Conservation (phyloP, 1,284 basidiomycete genomes). For the Puccinia coronata region DNA sequence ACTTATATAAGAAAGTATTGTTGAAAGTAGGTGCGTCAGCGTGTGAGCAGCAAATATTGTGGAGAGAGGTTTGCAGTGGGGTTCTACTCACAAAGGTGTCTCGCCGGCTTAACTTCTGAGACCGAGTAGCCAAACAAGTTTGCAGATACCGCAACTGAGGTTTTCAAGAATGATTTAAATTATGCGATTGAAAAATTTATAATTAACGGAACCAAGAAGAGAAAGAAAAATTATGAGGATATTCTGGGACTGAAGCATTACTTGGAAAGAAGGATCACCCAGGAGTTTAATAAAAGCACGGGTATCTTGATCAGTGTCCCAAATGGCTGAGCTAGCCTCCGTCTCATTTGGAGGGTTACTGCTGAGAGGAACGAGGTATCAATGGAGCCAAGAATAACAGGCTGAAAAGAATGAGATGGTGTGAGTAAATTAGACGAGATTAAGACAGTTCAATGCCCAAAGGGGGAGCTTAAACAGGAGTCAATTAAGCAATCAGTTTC, state of each 20-base stretch:
- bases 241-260: background rate
- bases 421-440: background rate
- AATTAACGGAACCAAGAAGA: background rate
- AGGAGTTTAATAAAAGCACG: too few species aligned
- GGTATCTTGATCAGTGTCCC: background rate
- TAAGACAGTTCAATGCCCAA: background rate
- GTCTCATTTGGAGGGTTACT: background rate
- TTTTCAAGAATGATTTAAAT: background rate
- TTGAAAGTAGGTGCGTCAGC: too few species aligned
- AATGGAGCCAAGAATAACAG: too few species aligned
- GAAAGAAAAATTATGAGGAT: too few species aligned
- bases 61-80: too few species aligned
- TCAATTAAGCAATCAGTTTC: too few species aligned
- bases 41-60: too few species aligned
- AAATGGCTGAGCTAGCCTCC: background rate
- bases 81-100: background rate
- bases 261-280: background rate
- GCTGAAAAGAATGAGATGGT: too few species aligned
- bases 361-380: too few species aligned
- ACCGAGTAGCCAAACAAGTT: background rate
- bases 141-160: too few species aligned
- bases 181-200: background rate
- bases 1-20: too few species aligned
- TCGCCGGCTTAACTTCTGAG: background rate
- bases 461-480: background rate